These are phyloP conservation scores for Dendrocalamus sinicus DNA, from an alignment of 176 grass and related monocot genomes.

Conservation along the genomic window DNA sequence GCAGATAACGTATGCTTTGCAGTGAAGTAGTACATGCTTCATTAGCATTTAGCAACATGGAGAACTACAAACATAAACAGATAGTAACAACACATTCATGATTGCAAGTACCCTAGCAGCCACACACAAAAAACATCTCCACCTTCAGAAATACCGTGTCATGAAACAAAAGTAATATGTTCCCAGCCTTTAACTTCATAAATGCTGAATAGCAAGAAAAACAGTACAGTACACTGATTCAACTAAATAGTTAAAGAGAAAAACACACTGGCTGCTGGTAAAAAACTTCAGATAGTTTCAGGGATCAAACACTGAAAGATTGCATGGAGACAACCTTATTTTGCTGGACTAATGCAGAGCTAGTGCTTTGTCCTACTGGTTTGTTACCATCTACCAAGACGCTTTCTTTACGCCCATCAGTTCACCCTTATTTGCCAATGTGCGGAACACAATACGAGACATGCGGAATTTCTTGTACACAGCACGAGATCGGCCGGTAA, in stretches of 20 bases:
- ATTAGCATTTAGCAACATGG: background rate
- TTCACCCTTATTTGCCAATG: slow-evolving; percentile 73
- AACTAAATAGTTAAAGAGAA: background rate
- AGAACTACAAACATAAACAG: background rate
- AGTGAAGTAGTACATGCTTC: background rate
- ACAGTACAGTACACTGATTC: slow-evolving; percentile 48
- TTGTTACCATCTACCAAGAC: slow-evolving; percentile 66
- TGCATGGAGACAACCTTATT: slow-evolving; percentile 50
- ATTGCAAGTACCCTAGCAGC: background rate
- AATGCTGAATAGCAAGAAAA: slow-evolving; percentile 10
- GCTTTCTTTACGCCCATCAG: slow-evolving; percentile 71
- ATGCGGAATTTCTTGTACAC: slow-evolving; percentile 65
- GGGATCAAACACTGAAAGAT: slow-evolving; percentile 35
- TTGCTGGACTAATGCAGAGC: slow-evolving; percentile 39
- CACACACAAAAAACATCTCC: background rate
- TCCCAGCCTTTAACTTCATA: slow-evolving; percentile 22
- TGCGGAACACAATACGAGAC: slow-evolving; percentile 75
- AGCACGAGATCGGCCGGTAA: slow-evolving; percentile 55
- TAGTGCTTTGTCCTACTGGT: slow-evolving; percentile 41
- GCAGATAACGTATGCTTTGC: background rate
- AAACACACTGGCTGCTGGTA: slow-evolving; percentile 14
- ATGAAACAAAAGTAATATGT: background rate
- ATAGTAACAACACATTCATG: background rate
- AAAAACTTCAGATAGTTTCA: slow-evolving; percentile 43
- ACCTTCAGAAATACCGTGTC: slow-evolving; percentile 24